Evolutionary conservation across 768 basidiomycete genomes (phyloP), one percentile per base, ranked within the genome.

Genomic region (Lactarius psammicola): DNA sequence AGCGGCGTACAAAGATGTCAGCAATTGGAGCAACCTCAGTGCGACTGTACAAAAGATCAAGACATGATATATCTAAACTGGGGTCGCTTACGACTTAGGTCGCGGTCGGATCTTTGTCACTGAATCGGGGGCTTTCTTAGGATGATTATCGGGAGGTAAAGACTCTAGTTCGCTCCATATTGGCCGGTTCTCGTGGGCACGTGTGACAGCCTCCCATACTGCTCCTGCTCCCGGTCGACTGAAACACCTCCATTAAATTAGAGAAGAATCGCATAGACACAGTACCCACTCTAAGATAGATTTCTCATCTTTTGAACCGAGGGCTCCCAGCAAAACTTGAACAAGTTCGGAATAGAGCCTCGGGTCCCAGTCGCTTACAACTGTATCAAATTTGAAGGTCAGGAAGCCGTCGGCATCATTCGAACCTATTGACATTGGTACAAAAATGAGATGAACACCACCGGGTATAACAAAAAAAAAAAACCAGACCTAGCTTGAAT

Each of bases 1-100:
- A 70, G 17, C 67, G 69, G 44, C 69, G 69, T 30, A 61, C 62
- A 36, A 20, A 40, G n/a, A 62, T 15, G 2, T 62, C 64, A 49
- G 18, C 17, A 17, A 11, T 2, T 30, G 38, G 4, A 28, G 18
- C 34, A 53, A 38, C 18, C 33, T 54, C 56, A 20, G 15, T 15
- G n/a, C 65, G 56, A 31, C 65, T 66, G 42, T 36, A 23, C 34
- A 55, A 36, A 4, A 17, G 20, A 23, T 66, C 26, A 59, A 49
- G 30, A 28, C 28, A 44, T 18, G 28, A 55, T 33, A n/a, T 42
- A 44, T 2, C 9, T 33, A 4, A n/a, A 8, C 3, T 10, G 26
- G 31, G n/a, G 20, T 23, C n/a, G 3, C 65, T 59, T 34, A 66
- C 65, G 56, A 26, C 28, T 38, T 59, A 15, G 26, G 61, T 36